A percentile compares a stretch with the other conserved stretches of the same genome.
phyloP scores from a whole-genome alignment of 2,329 filamentous ascomycete species.

The Colletotrichum shisoi region DNA sequence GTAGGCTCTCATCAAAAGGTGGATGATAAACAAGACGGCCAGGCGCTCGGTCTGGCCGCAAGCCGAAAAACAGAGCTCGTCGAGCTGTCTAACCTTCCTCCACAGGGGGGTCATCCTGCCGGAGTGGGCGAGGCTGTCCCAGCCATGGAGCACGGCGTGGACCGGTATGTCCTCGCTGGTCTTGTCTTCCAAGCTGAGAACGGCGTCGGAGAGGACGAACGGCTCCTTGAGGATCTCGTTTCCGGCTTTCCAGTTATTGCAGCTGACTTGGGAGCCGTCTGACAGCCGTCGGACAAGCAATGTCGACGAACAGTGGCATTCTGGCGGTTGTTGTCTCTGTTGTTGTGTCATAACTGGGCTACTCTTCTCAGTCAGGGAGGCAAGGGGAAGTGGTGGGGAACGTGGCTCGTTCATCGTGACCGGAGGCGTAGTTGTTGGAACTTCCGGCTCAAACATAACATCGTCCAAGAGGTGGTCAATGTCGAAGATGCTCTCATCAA shows the following conservation, averaged over 20 bases:
- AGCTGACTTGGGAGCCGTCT: slow-evolving; percentile 19
- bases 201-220: slow-evolving; percentile 28
- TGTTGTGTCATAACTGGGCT: neutral
- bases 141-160: slow-evolving; percentile 44
- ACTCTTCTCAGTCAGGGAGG: neutral
- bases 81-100: slow-evolving; percentile 42
- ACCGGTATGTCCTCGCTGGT: slow-evolving; percentile 43
- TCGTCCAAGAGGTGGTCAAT: slow-evolving; percentile 1
- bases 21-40: slow-evolving; percentile 42
- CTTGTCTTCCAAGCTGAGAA: slow-evolving; percentile 41
- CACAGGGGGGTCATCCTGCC: slow-evolving; percentile 44
- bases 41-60: slow-evolving; percentile 42
- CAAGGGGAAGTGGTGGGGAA: neutral
- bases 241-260: slow-evolving; percentile 44
- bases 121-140: slow-evolving; percentile 43
- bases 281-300: slow-evolving; percentile 8
- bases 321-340: fast-evolving
- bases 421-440: neutral
- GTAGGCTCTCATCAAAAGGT: slow-evolving; percentile 43
- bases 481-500: neutral
- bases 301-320: neutral
- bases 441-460: neutral
- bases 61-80: slow-evolving; percentile 42
- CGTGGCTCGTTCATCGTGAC: neutral
- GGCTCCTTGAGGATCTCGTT: slow-evolving; percentile 39